phyloP scores from a whole-genome alignment of 495 filamentous ascomycete species.

The Penicillium diatomitis region DNA sequence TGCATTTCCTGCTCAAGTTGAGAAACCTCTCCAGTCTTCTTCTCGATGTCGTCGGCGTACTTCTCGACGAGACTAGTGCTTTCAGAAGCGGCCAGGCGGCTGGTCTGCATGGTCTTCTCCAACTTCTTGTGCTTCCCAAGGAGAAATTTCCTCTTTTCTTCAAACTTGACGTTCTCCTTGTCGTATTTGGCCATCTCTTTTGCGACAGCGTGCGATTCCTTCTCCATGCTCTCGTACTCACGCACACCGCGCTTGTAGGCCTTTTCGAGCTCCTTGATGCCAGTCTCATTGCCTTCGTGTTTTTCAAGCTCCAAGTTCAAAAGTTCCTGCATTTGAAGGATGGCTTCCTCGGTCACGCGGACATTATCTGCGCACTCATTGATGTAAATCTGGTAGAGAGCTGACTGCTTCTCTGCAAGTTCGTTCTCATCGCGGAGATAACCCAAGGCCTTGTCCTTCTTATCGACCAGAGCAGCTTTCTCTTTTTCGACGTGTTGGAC shows the following conservation, averaged over 20 bases:
- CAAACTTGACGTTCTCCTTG: slow-evolving; percentile 92
- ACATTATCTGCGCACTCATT: slow-evolving; percentile 81
- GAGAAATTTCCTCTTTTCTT: slow-evolving; percentile 94
- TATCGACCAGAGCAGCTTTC: slow-evolving; percentile 81
- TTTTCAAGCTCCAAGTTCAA: slow-evolving; percentile 85
- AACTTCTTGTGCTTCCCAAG: slow-evolving; percentile 85
- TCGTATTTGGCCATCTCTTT: slow-evolving; percentile 91
- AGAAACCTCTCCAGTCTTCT: slow-evolving; percentile 58
- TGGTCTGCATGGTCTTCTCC: slow-evolving; percentile 73
- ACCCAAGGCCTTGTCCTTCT: slow-evolving; percentile 87
- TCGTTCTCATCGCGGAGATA: slow-evolving; percentile 92
- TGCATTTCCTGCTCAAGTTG: slow-evolving; percentile 65
- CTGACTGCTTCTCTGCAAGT: slow-evolving; percentile 74
- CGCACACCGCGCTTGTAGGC: slow-evolving; percentile 71
- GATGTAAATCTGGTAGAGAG: slow-evolving; percentile 85
- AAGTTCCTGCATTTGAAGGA: slow-evolving; percentile 78
- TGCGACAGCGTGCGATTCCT: slow-evolving; percentile 64
- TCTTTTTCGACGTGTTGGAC: slow-evolving; percentile 99
- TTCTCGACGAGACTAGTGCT: slow-evolving; percentile 70
- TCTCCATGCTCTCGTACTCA: slow-evolving; percentile 75
- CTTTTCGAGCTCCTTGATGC: slow-evolving; percentile 83
- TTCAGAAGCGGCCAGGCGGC: slow-evolving; percentile 59
- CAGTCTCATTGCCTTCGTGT: slow-evolving; percentile 81
- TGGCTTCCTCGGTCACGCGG: slow-evolving; percentile 80
- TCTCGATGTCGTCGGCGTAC: slow-evolving; percentile 66